phyloP scores from a whole-genome alignment of 495 filamentous ascomycete species.

The Letharia lupina region DNA sequence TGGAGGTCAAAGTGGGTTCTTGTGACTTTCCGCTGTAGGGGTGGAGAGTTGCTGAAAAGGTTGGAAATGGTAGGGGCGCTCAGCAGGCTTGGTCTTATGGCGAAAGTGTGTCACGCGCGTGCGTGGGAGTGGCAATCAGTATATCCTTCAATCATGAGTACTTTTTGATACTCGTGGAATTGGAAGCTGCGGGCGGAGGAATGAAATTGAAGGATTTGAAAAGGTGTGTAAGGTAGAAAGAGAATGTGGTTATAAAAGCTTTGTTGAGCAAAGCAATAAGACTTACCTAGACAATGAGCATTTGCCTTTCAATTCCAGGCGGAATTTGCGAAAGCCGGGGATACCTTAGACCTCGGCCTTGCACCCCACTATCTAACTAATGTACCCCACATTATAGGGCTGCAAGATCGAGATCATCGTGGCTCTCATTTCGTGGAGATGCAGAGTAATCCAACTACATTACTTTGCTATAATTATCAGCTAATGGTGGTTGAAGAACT shows the following conservation, averaged over 20 bases:
- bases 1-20: not conserved
- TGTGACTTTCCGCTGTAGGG: not conserved
- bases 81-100: not conserved
- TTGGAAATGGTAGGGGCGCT: not conserved
- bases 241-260: not conserved
- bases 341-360: not conserved
- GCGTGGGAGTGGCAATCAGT: not conserved
- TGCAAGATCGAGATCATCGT: not conserved
- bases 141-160: not conserved
- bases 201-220: not conserved
- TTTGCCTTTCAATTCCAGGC: not conserved
- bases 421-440: not conserved
- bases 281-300: not conserved
- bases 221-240: not conserved
- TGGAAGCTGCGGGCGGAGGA: not conserved
- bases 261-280: not conserved
- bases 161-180: not conserved
- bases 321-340: not conserved
- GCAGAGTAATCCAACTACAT: not conserved
- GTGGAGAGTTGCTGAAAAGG: not conserved
- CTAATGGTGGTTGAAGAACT: not conserved
- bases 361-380: not conserved
- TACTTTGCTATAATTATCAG: not conserved
- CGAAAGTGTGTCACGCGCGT: not conserved
- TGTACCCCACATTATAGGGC: conserved; percentile 1